Conservation (phyloP, 2,329 filamentous ascomycete species). For the Hypomyces perniciosus region DNA sequence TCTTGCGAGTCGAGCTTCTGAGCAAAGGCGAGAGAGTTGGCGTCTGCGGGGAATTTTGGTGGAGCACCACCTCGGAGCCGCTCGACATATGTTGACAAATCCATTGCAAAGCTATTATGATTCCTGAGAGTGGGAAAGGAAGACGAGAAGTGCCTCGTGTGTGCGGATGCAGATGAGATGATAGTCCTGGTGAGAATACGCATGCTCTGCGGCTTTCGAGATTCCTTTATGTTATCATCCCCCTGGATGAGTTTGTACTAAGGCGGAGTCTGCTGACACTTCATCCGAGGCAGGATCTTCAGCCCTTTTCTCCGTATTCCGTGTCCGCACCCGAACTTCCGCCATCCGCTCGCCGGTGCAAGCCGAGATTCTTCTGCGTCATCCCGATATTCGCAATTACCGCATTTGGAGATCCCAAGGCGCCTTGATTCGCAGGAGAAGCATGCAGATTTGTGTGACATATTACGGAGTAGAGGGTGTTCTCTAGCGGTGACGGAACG, state of each 20-base stretch:
- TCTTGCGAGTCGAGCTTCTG: constrained; percentile 53
- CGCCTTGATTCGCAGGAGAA: too few relatives aligned
- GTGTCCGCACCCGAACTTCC: constrained; percentile 24
- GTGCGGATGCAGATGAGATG: neutral
- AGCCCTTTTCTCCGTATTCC: neutral
- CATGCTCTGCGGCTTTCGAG: too few relatives aligned
- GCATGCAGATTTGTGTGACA: too few relatives aligned
- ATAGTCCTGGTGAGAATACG: too few relatives aligned
- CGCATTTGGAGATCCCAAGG: too few relatives aligned
- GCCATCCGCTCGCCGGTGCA: constrained; percentile 14
- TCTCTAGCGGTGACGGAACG: too few relatives aligned
- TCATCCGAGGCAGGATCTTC: too few relatives aligned
- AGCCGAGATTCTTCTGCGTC: neutral
- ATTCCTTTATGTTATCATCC: too few relatives aligned
- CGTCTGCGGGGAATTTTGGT: constrained; percentile 42
- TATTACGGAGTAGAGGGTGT: too few relatives aligned
- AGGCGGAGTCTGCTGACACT: neutral
- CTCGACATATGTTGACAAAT: constrained; percentile 33
- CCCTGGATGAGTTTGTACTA: too few relatives aligned
- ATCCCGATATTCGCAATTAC: neutral
- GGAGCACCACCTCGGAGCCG: constrained; percentile 35
- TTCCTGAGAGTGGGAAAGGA: neutral
- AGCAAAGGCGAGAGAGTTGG: constrained; percentile 44
- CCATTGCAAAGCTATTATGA: constrained; percentile 26
- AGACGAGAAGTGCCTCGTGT: neutral